These are phyloP conservation scores for Helenozyma rhizophorensis DNA, from an alignment of 805 yeast species.

Conservation along the genomic window DNA sequence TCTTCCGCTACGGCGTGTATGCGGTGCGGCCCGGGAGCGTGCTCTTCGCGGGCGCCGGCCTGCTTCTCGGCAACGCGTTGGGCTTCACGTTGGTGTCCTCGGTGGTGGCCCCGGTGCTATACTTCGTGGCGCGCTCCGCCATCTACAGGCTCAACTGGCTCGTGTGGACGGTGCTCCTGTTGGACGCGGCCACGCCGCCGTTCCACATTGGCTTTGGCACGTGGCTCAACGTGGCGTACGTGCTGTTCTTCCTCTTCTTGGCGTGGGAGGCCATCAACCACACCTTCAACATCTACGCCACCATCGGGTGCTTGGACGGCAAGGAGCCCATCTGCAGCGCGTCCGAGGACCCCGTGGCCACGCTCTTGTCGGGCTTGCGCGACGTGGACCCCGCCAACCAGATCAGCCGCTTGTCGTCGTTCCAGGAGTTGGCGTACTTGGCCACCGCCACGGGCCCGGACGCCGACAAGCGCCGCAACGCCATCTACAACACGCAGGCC, in stretches of 20 bases:
- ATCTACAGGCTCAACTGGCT: conserved; percentile 36
- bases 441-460: conserved; percentile 42
- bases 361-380: conserved; percentile 59
- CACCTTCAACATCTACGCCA: conserved; percentile 59
- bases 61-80: conserved; percentile 35
- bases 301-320: conserved; percentile 69
- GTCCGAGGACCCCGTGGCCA: conserved; percentile 57
- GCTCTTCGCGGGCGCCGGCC: conserved; percentile 22
- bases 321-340: conserved; percentile 56
- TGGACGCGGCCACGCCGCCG: conserved; percentile 41
- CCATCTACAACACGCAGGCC: conserved; percentile 50
- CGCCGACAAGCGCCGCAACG: conserved; percentile 42
- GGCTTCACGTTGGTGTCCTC: conserved; percentile 26
- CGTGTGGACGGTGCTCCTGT: conserved; percentile 23
- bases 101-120: conserved; percentile 34
- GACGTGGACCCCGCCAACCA: conserved; percentile 38
- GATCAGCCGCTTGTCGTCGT: conserved; percentile 54
- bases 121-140: conserved; percentile 35
- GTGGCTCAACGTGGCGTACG: conserved; percentile 24
- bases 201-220: conserved; percentile 16
- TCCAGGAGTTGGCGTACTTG: conserved; percentile 68
- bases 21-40: conserved; percentile 37
- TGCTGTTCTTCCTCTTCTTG: conserved; percentile 32
- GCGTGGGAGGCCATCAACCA: conserved; percentile 56
- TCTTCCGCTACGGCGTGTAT: conserved; percentile 36